Conservation (phyloP, 768 basidiomycete genomes). For the Heimioporus sp. region DNA sequence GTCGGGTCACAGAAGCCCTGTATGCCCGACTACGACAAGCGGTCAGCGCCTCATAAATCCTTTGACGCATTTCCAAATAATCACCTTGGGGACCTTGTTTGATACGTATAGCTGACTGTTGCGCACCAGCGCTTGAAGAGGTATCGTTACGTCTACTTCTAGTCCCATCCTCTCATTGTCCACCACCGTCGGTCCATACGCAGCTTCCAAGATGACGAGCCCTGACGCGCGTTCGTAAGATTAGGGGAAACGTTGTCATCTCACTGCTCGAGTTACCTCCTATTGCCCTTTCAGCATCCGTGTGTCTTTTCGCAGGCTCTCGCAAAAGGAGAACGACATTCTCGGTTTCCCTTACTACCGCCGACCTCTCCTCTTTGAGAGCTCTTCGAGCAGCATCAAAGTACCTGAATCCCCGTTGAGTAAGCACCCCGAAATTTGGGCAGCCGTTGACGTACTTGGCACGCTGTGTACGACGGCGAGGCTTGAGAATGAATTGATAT, state of each 20-base stretch:
- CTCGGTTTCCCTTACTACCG: conserved; percentile 59
- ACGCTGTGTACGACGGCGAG: conserved; percentile 51
- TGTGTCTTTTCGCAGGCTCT: conserved; percentile 64
- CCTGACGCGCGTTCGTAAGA: conserved; percentile 42
- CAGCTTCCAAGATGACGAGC: conserved; percentile 72
- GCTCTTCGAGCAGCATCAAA: conserved; percentile 63
- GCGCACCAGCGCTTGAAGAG: conserved; percentile 78
- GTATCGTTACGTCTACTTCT: conserved; percentile 72
- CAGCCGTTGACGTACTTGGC: conserved; percentile 41
- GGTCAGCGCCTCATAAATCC: conserved; percentile 2
- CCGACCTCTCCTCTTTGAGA: conserved; percentile 62
- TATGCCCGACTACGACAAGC: conserved; percentile 52
- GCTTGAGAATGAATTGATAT: conserved; percentile 58
- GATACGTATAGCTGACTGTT: conserved; percentile 79
- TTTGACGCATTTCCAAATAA: background rate
- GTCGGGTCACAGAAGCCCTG: conserved; percentile 91
- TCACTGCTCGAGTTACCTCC: conserved; percentile 49
- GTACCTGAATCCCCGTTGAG: conserved; percentile 44
- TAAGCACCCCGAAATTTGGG: conserved; percentile 10
- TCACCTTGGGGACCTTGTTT: conserved; percentile 71
- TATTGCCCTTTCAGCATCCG: conserved; percentile 58
- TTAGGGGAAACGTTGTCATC: conserved; percentile 3
- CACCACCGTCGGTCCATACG: conserved; percentile 58
- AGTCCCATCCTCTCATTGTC: conserved; percentile 53
- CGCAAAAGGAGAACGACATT: conserved; percentile 61